These are phyloP conservation scores for Ustilago esculenta DNA, from an alignment of 1,284 basidiomycete species.

Conservation along the genomic window DNA sequence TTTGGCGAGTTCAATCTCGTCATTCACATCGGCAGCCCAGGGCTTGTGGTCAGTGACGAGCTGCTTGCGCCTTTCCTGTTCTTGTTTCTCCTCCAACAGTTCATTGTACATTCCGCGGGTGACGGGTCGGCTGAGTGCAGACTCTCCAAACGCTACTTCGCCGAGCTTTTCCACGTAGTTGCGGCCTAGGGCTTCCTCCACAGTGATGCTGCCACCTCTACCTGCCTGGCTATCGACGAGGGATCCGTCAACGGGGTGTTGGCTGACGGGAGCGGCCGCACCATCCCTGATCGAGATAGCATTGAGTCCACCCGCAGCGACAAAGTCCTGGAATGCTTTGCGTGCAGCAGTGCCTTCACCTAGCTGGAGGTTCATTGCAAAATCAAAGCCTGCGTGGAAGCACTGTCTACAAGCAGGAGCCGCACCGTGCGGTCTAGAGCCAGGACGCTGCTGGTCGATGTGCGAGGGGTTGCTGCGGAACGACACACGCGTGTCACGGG, in stretches of 20 bases:
- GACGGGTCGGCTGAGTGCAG: constrained; percentile 51
- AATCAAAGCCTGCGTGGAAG: constrained; percentile 54
- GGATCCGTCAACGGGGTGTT: constrained; percentile 3
- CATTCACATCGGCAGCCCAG: constrained; percentile 23
- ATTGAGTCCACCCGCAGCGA: constrained; percentile 46
- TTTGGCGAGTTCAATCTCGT: constrained; percentile 14
- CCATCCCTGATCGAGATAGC: constrained; percentile 44
- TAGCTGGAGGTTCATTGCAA: constrained; percentile 53
- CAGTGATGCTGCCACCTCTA: constrained; percentile 26
- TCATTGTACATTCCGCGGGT: constrained; percentile 52
- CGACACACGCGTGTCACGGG: constrained; percentile 48
- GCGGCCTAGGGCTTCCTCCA: constrained; percentile 42
- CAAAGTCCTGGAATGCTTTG: constrained; percentile 55
- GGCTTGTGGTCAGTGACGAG: constrained; percentile 25
- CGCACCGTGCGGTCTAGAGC: constrained; percentile 26
- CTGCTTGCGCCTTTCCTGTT: constrained; percentile 28
- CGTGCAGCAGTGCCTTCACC: constrained; percentile 46
- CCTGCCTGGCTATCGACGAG: constrained; percentile 3
- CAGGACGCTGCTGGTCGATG: constrained; percentile 23
- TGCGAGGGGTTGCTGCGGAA: constrained; percentile 41
- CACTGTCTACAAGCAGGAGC: constrained; percentile 44
- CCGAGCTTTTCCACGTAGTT: constrained; percentile 57
- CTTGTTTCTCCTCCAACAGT: constrained; percentile 50
- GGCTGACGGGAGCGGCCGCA: neutral
- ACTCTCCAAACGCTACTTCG: constrained; percentile 55